Evolutionary conservation across 2,329 filamentous ascomycete genomes (phyloP).

Genomic region (Colletotrichum godetiae): DNA sequence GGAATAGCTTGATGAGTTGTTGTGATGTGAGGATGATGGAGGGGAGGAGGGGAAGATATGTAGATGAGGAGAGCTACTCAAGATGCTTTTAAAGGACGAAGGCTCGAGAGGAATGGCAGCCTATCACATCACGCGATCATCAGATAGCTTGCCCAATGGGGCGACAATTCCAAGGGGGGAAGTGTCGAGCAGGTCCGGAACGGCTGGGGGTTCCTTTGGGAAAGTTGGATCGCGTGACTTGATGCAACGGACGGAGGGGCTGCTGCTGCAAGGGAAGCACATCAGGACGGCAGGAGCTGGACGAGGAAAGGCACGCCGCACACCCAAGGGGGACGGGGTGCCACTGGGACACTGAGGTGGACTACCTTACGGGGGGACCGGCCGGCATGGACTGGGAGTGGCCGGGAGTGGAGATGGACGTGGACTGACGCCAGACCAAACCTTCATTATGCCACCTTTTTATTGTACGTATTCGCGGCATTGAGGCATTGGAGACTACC

Average conservation of each 20-base stretch:
- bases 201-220: slow-evolving; percentile 17
- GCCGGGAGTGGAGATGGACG: slow-evolving; percentile 18
- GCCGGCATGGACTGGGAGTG: slow-evolving; percentile 18
- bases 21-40: slow-evolving; percentile 12
- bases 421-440: slow-evolving; percentile 34
- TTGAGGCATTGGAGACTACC: not conserved
- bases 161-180: slow-evolving; percentile 6
- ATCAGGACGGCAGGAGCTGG: slow-evolving; percentile 8
- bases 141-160: slow-evolving; percentile 33
- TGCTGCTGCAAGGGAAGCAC: slow-evolving; percentile 30
- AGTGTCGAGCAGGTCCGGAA: slow-evolving; percentile 22
- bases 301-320: not conserved
- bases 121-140: slow-evolving; percentile 38
- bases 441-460: slow-evolving; percentile 28
- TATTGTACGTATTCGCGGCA: slow-evolving; percentile 2
- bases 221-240: slow-evolving; percentile 40
- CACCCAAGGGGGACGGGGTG: not conserved
- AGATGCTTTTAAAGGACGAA: slow-evolving; percentile 32
- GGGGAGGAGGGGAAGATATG: slow-evolving; percentile 20
- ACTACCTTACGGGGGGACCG: not conserved
- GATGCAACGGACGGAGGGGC: slow-evolving; percentile 33
- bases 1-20: slow-evolving; percentile 11
- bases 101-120: slow-evolving; percentile 25
- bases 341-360: not conserved
- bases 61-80: slow-evolving; percentile 27